These are phyloP conservation scores for Hylodesmum podocarpum DNA, from an alignment of 306 rosid genomes.

Conservation along the genomic window DNA sequence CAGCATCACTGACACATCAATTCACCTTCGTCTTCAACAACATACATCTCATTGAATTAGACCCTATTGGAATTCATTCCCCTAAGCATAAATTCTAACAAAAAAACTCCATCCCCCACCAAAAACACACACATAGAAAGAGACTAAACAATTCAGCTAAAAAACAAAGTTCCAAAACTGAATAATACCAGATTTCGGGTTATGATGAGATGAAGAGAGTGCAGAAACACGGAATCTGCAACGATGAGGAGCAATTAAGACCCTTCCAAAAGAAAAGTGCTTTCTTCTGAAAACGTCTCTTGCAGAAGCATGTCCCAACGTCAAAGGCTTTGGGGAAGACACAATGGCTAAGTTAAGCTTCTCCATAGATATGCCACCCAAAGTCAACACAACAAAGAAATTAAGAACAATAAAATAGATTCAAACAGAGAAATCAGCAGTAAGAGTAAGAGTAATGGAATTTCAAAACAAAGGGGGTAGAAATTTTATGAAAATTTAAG, in stretches of 20 bases:
- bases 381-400: not conserved
- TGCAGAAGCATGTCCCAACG: slow-evolving; percentile 36
- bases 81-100: not conserved
- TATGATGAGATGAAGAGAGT: slow-evolving; percentile 29
- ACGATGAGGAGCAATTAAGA: slow-evolving; percentile 12
- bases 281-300: slow-evolving; percentile 31
- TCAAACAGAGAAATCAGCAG: not conserved
- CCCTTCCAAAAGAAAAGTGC: slow-evolving; percentile 37
- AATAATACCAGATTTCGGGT: slow-evolving; percentile 41
- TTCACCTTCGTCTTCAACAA: not conserved
- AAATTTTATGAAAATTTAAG: not conserved
- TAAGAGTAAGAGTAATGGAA: not conserved
- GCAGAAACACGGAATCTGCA: slow-evolving; percentile 32
- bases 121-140: not conserved
- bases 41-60: not conserved
- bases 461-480: not conserved
- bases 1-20: not conserved
- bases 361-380: slow-evolving; percentile 37
- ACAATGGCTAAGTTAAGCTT: slow-evolving; percentile 44
- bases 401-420: not conserved
- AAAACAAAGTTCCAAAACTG: not conserved
- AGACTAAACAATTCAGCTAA: not conserved
- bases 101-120: not conserved
- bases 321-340: slow-evolving; percentile 42
- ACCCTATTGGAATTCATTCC: slow-evolving; percentile 7